Conservation (phyloP, 2,329 filamentous ascomycete genomes). For the Claviceps sorghi region DNA sequence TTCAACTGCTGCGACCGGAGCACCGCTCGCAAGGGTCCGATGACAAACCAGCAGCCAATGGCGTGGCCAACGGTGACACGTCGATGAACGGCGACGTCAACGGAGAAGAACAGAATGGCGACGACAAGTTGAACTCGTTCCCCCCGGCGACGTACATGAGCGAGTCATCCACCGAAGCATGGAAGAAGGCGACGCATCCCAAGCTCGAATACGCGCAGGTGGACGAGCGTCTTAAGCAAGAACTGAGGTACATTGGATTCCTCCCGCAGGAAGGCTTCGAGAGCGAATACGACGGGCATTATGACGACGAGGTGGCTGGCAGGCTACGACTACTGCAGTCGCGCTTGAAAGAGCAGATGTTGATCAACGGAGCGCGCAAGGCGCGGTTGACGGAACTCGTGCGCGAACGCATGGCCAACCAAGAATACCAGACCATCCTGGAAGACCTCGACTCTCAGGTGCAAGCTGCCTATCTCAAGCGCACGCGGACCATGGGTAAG, state of each 20-base stretch:
- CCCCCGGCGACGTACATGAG: conserved; percentile 67
- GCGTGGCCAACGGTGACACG: conserved; percentile 38
- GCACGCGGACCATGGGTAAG: conserved; percentile 86
- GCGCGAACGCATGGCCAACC: conserved; percentile 84
- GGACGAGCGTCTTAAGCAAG: conserved; percentile 81
- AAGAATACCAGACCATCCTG: conserved; percentile 92
- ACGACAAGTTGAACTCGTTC: conserved; percentile 24
- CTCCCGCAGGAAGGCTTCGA: conserved; percentile 49
- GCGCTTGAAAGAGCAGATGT: conserved; percentile 67
- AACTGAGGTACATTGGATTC: conserved; percentile 82
- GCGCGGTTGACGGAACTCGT: conserved; percentile 73
- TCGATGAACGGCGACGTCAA: conserved; percentile 35
- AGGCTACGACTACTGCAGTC: conserved; percentile 74
- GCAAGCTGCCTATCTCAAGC: conserved; percentile 88
- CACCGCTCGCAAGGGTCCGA: conserved; percentile 41
- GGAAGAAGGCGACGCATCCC: conserved; percentile 61
- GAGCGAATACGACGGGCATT: conserved; percentile 76
- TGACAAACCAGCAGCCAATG: conserved; percentile 40
- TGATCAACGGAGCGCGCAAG: conserved; percentile 84
- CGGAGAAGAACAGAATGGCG: conserved; percentile 18
- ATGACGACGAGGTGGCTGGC: conserved; percentile 86
- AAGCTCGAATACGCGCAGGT: conserved; percentile 76
- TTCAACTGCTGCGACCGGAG: conserved; percentile 71
- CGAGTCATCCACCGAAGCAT: conserved; percentile 59
- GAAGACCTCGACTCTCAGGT: conserved; percentile 94